These are phyloP conservation scores for Arabis hirsuta DNA, from an alignment of 345 rosid species.

Conservation along the genomic window DNA sequence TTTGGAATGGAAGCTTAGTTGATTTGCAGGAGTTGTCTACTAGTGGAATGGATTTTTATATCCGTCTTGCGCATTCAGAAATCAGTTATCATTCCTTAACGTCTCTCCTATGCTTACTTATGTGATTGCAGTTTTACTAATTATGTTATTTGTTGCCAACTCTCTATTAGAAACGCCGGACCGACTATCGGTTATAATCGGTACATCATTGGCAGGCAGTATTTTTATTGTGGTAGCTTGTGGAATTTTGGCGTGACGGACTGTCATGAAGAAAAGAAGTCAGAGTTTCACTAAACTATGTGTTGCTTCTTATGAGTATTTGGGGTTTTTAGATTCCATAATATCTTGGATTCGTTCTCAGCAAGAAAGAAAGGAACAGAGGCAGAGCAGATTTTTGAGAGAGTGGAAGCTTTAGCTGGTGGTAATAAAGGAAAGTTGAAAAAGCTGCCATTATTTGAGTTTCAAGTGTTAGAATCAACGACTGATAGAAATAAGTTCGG, in stretches of 20 bases:
- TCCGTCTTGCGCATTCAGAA: constrained; percentile 55
- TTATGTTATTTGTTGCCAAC: background rate
- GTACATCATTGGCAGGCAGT: constrained; percentile 29
- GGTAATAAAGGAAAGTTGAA: constrained; percentile 43
- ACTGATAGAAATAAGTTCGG: constrained; percentile 54
- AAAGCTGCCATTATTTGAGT: constrained; percentile 47
- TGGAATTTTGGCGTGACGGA: constrained; percentile 23
- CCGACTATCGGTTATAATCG: constrained; percentile 26
- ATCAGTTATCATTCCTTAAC: constrained; percentile 41
- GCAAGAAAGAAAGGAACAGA: constrained; percentile 37
- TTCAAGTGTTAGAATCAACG: constrained; percentile 52
- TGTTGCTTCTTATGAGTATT: constrained; percentile 1
- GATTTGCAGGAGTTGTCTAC: constrained; percentile 46
- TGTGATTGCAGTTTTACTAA: constrained; percentile 17
- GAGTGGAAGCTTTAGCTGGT: constrained; percentile 48
- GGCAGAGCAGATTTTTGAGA: constrained; percentile 33
- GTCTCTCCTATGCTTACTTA: background rate
- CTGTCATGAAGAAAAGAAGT: constrained; percentile 36
- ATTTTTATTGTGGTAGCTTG: constrained; percentile 34
- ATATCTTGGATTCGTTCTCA: constrained; percentile 24
- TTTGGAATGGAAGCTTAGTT: constrained; percentile 51
- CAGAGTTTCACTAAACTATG: background rate
- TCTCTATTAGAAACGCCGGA: constrained; percentile 26
- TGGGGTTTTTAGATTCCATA: background rate
- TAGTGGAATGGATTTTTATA: constrained; percentile 48